Conservation (phyloP, 805 yeast species). For the Grigorovia yakushimaensis region DNA sequence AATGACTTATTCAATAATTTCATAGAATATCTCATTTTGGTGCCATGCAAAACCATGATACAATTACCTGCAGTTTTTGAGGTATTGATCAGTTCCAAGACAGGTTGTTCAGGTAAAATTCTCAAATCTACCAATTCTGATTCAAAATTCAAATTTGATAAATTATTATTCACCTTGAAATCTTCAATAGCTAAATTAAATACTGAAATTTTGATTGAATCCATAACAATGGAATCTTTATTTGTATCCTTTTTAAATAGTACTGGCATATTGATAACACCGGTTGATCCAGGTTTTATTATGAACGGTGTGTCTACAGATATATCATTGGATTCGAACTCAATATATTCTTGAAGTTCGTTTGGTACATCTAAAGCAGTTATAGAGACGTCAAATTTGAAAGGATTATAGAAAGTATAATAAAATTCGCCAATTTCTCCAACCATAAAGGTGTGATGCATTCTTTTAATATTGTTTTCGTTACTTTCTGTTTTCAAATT, state of each 20-base stretch:
- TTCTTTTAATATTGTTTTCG: not conserved
- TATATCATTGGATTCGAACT: constrained; percentile 12
- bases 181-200: constrained; percentile 14
- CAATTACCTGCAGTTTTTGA: constrained; percentile 17
- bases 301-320: constrained; percentile 19
- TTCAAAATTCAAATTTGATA: not conserved
- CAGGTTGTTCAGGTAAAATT: constrained; percentile 25
- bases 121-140: constrained; percentile 7
- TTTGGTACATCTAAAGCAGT: constrained; percentile 35
- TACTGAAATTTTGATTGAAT: constrained; percentile 15
- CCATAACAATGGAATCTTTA: constrained; percentile 6
- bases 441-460: constrained; percentile 29
- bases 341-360: constrained; percentile 21
- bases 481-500: constrained; percentile 7
- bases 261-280: constrained; percentile 27
- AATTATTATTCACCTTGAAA: constrained; percentile 2
- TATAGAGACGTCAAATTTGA: constrained; percentile 59
- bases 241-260: constrained; percentile 13
- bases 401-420: constrained; percentile 67
- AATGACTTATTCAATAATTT: constrained; percentile 22
- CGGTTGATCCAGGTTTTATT: constrained; percentile 32
- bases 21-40: constrained; percentile 14
- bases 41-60: constrained; percentile 27
- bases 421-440: constrained; percentile 55
- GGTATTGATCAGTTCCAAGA: constrained; percentile 19